Evolutionary conservation across 805 yeast species (phyloP).

Genomic region (Yarrowia phangngaensis): DNA sequence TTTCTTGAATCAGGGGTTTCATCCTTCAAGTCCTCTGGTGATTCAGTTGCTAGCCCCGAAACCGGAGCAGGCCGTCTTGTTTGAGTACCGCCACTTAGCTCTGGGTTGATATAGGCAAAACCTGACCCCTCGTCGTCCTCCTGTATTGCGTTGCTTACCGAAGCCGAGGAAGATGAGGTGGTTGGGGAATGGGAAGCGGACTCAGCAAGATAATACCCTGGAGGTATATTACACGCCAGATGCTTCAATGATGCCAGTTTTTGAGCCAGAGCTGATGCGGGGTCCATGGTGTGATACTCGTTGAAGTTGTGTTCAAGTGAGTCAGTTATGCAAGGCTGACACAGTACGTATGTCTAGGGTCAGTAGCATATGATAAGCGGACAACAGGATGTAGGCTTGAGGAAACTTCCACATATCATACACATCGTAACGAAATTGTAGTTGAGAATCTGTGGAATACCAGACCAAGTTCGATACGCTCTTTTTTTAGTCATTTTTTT

Average conservation of each 20-base stretch:
- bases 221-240: conserved; percentile 10
- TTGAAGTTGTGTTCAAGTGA: conserved; percentile 17
- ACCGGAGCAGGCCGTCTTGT: conserved; percentile 5
- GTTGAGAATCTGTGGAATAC: too few relatives aligned
- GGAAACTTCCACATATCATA: too few relatives aligned
- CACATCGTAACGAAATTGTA: too few relatives aligned
- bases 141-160: conserved; percentile 21
- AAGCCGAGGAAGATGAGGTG: conserved; percentile 15
- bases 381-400: neutral
- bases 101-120: conserved; percentile 25
- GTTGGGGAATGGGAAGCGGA: conserved; percentile 20
- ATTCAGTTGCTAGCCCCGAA: conserved; percentile 23
- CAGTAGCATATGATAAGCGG: conserved; percentile 1
- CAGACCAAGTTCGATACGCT: too few relatives aligned
- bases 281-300: conserved; percentile 23
- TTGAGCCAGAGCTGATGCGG: conserved; percentile 23
- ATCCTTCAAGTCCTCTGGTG: conserved; percentile 13
- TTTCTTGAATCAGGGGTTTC: conserved; percentile 14
- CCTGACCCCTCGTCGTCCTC: conserved; percentile 27
- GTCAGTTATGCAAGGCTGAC: conserved; percentile 25
- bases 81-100: conserved; percentile 14
- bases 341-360: neutral
- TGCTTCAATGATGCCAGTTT: conserved; percentile 20
- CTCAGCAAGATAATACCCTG: conserved; percentile 6
- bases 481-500: too few relatives aligned